Conservation (phyloP, 352 stramenopile genomes). For the Globisporangium nodosum region DNA sequence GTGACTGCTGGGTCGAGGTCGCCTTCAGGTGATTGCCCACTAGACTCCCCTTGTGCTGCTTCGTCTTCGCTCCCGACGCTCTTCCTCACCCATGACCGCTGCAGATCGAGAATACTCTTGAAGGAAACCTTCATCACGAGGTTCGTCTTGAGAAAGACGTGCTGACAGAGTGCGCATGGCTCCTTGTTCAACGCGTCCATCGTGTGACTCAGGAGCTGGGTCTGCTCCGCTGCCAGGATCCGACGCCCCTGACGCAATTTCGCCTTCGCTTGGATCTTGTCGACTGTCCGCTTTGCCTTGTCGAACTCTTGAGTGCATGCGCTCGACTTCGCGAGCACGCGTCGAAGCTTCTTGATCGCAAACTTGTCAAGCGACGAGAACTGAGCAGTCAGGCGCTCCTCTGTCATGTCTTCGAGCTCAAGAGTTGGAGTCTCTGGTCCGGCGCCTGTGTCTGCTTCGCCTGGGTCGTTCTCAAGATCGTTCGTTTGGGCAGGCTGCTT, state of each 20-base stretch:
- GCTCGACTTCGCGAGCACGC: conserved; percentile 53
- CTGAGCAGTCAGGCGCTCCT: conserved; percentile 38
- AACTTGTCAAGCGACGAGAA: conserved; percentile 41
- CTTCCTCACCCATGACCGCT: conserved; percentile 27
- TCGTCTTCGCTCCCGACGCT: background rate
- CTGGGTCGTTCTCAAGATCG: conserved; percentile 7
- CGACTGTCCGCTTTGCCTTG: conserved; percentile 37
- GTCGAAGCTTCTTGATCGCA: conserved; percentile 50
- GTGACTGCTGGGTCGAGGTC: background rate
- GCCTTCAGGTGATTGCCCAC: background rate
- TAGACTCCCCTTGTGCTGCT: background rate
- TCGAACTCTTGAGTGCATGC: conserved; percentile 55
- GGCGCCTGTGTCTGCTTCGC: conserved; percentile 2
- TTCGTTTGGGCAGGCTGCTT: conserved; percentile 2
- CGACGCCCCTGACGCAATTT: conserved; percentile 33
- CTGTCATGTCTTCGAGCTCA: conserved; percentile 53
- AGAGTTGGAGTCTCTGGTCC: conserved; percentile 10
- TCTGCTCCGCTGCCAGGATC: conserved; percentile 34
- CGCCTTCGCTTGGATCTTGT: conserved; percentile 41
- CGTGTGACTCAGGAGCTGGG: conserved; percentile 37
- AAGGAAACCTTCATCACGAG: conserved; percentile 50
- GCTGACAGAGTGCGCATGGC: conserved; percentile 45
- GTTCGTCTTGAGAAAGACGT: conserved; percentile 55
- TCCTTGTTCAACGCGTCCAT: conserved; percentile 49
- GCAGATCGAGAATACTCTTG: conserved; percentile 59